phyloP scores from a whole-genome alignment of 2,329 filamentous ascomycete species.

The Aplosporella prunicola region DNA sequence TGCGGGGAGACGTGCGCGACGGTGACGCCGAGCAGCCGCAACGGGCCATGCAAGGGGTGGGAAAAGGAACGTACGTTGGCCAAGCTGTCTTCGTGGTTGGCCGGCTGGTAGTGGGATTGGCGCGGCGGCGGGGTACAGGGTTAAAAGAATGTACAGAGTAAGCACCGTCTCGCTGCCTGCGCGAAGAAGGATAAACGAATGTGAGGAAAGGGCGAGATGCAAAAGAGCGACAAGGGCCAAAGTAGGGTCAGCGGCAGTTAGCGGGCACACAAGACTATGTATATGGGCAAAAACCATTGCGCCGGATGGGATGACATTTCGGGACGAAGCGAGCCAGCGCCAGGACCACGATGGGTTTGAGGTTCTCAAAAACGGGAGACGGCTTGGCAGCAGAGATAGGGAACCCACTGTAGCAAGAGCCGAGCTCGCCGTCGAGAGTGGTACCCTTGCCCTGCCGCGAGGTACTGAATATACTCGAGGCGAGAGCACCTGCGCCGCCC shows the following conservation, averaged over 20 bases:
- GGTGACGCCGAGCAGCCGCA: slow-evolving; percentile 7
- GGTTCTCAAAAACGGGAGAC: not conserved
- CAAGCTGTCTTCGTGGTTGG: slow-evolving; percentile 42
- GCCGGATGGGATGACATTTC: too few species aligned
- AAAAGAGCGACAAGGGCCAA: slow-evolving; percentile 12
- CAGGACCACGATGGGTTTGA: slow-evolving; percentile 1
- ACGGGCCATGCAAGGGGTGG: slow-evolving; percentile 8
- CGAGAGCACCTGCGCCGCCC: too few species aligned
- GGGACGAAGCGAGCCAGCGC: too few species aligned
- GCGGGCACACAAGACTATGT: slow-evolving; percentile 5
- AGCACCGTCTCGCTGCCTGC: slow-evolving; percentile 7
- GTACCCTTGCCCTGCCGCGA: slow-evolving; percentile 3
- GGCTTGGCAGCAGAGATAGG: slow-evolving; percentile 9
- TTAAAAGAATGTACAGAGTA: slow-evolving; percentile 10
- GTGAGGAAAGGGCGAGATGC: not conserved
- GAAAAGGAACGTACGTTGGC: slow-evolving; percentile 55
- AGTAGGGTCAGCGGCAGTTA: slow-evolving; percentile 7
- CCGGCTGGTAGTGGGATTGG: not conserved
- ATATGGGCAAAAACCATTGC: too few species aligned
- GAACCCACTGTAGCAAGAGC: slow-evolving; percentile 11
- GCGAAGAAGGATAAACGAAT: slow-evolving; percentile 5
- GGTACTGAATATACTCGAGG: not conserved
- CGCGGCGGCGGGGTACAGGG: not conserved
- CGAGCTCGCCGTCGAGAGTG: too few species aligned
- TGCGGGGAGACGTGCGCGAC: slow-evolving; percentile 15